These are phyloP conservation scores for Orbilia ellipsospora DNA, from an alignment of 2,329 filamentous ascomycete species.

Conservation along the genomic window DNA sequence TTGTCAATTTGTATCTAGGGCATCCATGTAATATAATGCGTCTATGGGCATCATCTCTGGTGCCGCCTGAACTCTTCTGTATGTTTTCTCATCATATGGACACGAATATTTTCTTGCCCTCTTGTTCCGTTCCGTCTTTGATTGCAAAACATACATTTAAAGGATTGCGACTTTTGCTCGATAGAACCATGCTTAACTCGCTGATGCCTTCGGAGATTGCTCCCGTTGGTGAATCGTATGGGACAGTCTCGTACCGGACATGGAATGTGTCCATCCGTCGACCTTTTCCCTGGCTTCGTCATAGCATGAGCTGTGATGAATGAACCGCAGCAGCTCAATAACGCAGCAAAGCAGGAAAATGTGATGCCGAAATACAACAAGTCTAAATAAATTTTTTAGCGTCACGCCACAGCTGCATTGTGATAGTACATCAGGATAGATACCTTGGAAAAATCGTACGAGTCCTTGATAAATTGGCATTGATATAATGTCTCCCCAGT, in stretches of 20 bases:
- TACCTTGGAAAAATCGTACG: slow-evolving; percentile 5
- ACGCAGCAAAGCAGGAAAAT: not conserved
- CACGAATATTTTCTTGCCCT: slow-evolving; percentile 8
- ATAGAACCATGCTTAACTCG: not conserved
- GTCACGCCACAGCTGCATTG: too few species aligned
- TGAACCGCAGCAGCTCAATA: slow-evolving; percentile 1
- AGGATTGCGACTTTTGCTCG: slow-evolving; percentile 3
- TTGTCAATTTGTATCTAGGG: too few species aligned
- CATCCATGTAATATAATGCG: not conserved
- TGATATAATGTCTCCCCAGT: not conserved
- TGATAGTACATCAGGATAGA: too few species aligned
- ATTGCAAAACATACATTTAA: slow-evolving; percentile 6
- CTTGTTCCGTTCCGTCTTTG: slow-evolving; percentile 1
- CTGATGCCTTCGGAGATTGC: not conserved
- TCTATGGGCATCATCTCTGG: not conserved
- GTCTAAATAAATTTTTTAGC: not conserved
- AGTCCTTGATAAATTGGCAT: slow-evolving; percentile 2
- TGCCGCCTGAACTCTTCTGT: not conserved
- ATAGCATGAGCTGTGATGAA: not conserved
- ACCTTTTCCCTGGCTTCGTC: not conserved
- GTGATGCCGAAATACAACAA: not conserved
- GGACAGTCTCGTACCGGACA: not conserved
- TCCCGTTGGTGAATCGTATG: not conserved
- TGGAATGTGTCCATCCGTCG: slow-evolving; percentile 3
- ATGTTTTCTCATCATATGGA: slow-evolving; percentile 7